Base-by-base conservation (phyloP, 2,329 filamentous ascomycete species). In the Canariomyces notabilis region DNA sequence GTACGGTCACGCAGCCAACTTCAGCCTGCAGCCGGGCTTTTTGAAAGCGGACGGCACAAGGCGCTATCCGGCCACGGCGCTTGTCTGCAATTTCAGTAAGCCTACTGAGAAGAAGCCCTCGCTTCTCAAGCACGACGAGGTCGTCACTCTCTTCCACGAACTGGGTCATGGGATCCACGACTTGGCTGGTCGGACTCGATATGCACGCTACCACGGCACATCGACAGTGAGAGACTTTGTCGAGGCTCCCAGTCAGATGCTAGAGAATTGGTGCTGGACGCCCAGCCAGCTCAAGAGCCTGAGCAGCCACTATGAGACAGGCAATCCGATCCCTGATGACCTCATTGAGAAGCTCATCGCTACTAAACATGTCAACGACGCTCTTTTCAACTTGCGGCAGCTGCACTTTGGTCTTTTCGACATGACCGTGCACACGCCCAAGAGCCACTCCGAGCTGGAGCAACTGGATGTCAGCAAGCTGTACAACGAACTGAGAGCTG, bases 41-140 rank as follows among this genome's bases (percentile, higher is more conserved):
- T 68, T 81, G 46, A 71, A 76, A 47, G 71, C 77, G 42, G 79
- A 89, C 50, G 86, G 85, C 51, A 82, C 79, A 29, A 77, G 85
- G 44, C 76, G 81, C 46, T 90, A 89, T 63, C 86, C 87, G 5
- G 83, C 83, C 1, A 91, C 87, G 0, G 85, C 87, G 1, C 72
- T 91, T 9, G 86, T 91, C 9, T 91, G 87, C 76, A 91, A 91
- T 69, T 91, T 91, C 64, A 86, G 82, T 61, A 90, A 90, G 67
- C 84, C 87, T 2, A 86, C 84, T 1, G 70, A 79, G 8, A 85
- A 77, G 61, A 89, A 89, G 65, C 87, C 87, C 4, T 86, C 81
- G 18, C 74, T 91, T 3, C 76, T 93, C 34, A 89, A 90, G 73
- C 87, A 91, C 60, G 82, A 87, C 44, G 86, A 91, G 64, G 85